Percentiles rank a stretch among this genome's conserved stretches.
Evolutionary conservation across 768 basidiomycete species (phyloP).

Genomic region (Suillus decipiens): DNA sequence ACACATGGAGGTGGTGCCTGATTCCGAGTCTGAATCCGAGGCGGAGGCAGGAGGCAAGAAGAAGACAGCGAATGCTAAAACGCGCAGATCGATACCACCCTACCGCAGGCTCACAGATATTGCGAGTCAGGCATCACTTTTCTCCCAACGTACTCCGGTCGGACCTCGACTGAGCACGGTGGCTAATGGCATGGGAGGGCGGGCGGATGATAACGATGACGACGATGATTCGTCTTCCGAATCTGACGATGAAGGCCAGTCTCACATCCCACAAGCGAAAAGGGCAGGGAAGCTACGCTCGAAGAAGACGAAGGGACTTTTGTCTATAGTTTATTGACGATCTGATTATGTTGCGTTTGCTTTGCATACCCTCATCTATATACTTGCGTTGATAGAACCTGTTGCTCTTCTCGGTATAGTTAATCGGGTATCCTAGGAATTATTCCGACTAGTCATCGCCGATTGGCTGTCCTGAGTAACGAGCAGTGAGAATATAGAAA

Average conservation of each 20-base stretch:
- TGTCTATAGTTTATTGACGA: background rate
- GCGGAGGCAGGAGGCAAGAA: constrained; percentile 39
- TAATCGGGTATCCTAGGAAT: background rate
- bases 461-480: background rate
- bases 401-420: background rate
- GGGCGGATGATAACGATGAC: constrained; percentile 29
- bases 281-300: constrained; percentile 47
- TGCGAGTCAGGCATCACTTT: constrained; percentile 32
- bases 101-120: constrained; percentile 59
- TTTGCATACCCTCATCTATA: background rate
- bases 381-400: background rate
- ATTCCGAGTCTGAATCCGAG: constrained; percentile 36
- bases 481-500: background rate
- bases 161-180: constrained; percentile 31
- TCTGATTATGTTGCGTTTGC: background rate
- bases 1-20: constrained; percentile 15
- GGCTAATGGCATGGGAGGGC: constrained; percentile 19
- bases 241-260: constrained; percentile 32
- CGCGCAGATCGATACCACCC: constrained; percentile 14
- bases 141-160: constrained; percentile 37
- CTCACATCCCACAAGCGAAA: constrained; percentile 61
- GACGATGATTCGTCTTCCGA: constrained; percentile 41
- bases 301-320: constrained; percentile 28
- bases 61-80: constrained; percentile 16
- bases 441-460: background rate